These are phyloP conservation scores for Fusarium humuli DNA, from an alignment of 2,329 filamentous ascomycete genomes.

Conservation along the genomic window DNA sequence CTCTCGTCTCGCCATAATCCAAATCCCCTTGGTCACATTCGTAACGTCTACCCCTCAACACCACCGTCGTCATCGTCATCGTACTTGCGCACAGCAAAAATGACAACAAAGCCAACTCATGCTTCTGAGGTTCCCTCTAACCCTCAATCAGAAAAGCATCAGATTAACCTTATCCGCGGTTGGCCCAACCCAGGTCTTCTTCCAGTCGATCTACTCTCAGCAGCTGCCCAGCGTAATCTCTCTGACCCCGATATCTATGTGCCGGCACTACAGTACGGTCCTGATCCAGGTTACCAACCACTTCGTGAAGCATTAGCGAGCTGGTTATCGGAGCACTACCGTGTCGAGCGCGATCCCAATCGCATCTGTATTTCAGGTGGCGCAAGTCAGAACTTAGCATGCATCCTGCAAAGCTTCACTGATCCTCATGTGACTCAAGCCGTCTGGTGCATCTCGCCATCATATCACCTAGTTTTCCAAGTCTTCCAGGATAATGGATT, in stretches of 20 bases:
- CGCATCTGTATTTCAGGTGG: constrained; percentile 87
- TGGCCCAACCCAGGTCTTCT: constrained; percentile 75
- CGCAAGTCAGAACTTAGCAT: constrained; percentile 84
- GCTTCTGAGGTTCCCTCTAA: constrained; percentile 36
- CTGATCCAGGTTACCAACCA: constrained; percentile 79
- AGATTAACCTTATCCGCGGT: constrained; percentile 74
- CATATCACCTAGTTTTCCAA: constrained; percentile 86
- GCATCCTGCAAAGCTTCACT: constrained; percentile 81
- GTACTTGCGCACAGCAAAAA: constrained; percentile 1
- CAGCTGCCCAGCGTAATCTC: constrained; percentile 71
- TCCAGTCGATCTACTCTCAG: constrained; percentile 70
- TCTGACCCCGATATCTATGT: constrained; percentile 67
- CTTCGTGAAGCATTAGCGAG: constrained; percentile 74
- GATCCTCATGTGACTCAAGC: constrained; percentile 80
- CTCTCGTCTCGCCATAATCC: not conserved
- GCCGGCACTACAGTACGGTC: constrained; percentile 81
- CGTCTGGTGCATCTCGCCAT: constrained; percentile 84
- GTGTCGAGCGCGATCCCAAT: constrained; percentile 56
- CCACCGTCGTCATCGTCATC: constrained; percentile 6
- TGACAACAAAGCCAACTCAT: constrained; percentile 19
- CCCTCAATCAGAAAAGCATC: constrained; percentile 48
- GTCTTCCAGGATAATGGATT: constrained; percentile 88
- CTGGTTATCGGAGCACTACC: constrained; percentile 77
- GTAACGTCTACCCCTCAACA: constrained; percentile 16
- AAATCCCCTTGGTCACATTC: constrained; percentile 4